These are phyloP conservation scores for Beauveria scarabaeidicola DNA, from an alignment of 2,329 filamentous ascomycete genomes.

Conservation along the genomic window DNA sequence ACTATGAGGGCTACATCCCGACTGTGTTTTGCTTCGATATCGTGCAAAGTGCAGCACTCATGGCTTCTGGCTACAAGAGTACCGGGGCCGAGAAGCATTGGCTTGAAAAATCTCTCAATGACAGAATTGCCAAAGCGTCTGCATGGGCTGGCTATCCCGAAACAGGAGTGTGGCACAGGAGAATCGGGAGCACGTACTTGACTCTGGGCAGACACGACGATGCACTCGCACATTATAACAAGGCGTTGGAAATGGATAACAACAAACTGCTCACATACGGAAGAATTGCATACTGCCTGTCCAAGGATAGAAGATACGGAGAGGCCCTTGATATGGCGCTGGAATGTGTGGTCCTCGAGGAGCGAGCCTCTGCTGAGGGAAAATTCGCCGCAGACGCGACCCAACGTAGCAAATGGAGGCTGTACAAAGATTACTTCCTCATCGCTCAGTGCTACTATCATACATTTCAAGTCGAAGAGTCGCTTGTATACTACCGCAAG, in stretches of 20 bases:
- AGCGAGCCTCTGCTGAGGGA: conserved; percentile 20
- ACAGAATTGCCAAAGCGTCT: conserved; percentile 27
- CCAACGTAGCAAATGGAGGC: conserved; percentile 27
- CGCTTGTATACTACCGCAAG: conserved; percentile 28
- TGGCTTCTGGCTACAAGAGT: conserved; percentile 30
- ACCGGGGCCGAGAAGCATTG: conserved; percentile 28
- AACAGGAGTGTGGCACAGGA: conserved; percentile 29
- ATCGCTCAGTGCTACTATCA: conserved; percentile 29
- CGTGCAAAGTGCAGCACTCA: conserved; percentile 32
- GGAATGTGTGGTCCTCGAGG: conserved; percentile 28
- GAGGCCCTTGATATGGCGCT: conserved; percentile 28
- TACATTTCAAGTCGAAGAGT: conserved; percentile 23
- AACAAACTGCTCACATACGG: conserved; percentile 31
- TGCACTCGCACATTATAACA: conserved; percentile 28
- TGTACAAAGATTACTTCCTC: conserved; percentile 33
- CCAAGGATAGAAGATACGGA: conserved; percentile 25
- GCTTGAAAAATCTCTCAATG: conserved; percentile 25
- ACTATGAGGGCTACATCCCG: conserved; percentile 29
- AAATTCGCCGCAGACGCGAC: conserved; percentile 18
- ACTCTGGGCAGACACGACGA: conserved; percentile 26
- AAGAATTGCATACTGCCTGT: conserved; percentile 33
- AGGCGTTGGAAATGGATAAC: conserved; percentile 27
- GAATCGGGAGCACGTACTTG: conserved; percentile 33
- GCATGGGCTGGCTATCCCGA: conserved; percentile 28
- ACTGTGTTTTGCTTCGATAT: conserved; percentile 35